Percentiles rank a stretch among this genome's conserved stretches.
phyloP scores from a whole-genome alignment of 2,329 filamentous ascomycete genomes.

The Pseudogymnoascus sp. region DNA sequence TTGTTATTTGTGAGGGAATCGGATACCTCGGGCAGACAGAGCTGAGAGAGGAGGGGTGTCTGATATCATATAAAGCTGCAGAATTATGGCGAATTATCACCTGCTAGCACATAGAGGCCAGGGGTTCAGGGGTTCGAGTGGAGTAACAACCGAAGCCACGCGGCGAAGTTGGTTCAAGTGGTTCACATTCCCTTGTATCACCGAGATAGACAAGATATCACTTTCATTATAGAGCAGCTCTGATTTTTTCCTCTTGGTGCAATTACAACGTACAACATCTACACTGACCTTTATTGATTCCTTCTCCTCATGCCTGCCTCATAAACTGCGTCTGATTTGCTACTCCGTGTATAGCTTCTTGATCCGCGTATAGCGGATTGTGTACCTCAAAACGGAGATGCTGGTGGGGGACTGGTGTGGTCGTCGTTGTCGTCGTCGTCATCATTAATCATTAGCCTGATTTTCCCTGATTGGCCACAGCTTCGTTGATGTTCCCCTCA shows the following conservation, averaged over 20 bases:
- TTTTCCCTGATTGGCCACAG: neutral
- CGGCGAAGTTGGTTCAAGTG: neutral
- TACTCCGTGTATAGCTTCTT: neutral
- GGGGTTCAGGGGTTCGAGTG: neutral
- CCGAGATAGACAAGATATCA: neutral
- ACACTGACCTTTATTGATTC: neutral
- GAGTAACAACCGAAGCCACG: neutral
- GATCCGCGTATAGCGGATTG: neutral
- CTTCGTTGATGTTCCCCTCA: neutral
- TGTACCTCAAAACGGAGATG: neutral
- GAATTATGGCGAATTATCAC: neutral
- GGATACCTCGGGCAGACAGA: neutral
- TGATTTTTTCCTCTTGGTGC: neutral
- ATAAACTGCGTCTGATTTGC: neutral
- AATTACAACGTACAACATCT: neutral
- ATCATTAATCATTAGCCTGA: neutral
- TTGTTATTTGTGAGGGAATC: conserved; percentile 16
- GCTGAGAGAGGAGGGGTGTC: neutral
- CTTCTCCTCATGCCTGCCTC: neutral
- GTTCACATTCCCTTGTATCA: neutral
- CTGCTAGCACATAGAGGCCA: neutral
- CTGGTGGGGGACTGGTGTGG: neutral
- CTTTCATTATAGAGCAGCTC: neutral
- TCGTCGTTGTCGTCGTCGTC: neutral
- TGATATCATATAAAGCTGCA: conserved; percentile 1